Evolutionary conservation across 73 alveolate species (phyloP).

Genomic region (Paramecium tetraurelia): DNA sequence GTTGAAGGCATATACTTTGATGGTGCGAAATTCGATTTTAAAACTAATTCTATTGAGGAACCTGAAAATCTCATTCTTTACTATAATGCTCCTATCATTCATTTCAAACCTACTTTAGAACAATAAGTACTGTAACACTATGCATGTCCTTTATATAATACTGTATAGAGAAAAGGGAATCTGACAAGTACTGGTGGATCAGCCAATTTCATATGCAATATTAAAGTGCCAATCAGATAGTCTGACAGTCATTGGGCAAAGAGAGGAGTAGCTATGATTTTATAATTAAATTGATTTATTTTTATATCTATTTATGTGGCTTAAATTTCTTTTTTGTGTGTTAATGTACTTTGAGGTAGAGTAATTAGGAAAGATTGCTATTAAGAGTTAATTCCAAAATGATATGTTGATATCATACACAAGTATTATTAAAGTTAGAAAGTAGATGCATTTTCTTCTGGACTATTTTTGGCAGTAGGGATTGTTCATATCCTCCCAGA

Average conservation of each 20-base stretch:
- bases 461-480: constrained; percentile 79
- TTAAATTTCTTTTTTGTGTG: not conserved
- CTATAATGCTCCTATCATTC: constrained; percentile 9
- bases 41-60: constrained; percentile 7
- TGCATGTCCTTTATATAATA: constrained; percentile 91
- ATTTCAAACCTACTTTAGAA: not conserved
- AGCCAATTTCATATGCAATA: not conserved
- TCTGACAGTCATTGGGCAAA: not conserved
- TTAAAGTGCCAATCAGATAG: not conserved
- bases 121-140: not conserved
- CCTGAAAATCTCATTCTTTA: not conserved
- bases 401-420: not conserved
- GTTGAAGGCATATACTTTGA: constrained; percentile 27
- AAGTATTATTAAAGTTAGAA: not conserved
- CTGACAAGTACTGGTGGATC: not conserved
- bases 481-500: constrained; percentile 79
- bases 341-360: not conserved
- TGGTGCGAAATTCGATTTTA: constrained; percentile 32
- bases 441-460: constrained; percentile 77
- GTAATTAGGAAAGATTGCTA: not conserved
- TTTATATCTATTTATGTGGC: not conserved
- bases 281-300: constrained; percentile 14
- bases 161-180: constrained; percentile 86
- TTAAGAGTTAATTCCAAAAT: not conserved
- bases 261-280: constrained; percentile 29